Evolutionary conservation across 177 flowering plant genomes (phyloP), one percentile per base, ranked within the genome.

Genomic region (Vitis hybrid): DNA sequence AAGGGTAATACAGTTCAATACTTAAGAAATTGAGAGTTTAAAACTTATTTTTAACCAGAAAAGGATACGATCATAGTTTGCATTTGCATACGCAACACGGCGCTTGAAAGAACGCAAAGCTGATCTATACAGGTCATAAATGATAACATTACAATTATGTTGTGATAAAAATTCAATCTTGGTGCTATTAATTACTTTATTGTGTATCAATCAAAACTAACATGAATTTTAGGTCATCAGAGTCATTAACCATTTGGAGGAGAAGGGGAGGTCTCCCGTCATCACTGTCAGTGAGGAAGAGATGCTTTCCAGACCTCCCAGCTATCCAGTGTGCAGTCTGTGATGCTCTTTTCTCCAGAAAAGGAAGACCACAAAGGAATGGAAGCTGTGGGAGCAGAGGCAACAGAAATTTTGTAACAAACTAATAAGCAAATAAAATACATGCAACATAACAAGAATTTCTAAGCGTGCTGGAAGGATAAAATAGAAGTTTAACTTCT

Each of bases 21-120:
- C 10, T 39, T 26, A 15, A 60, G 22, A 55, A 72, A 72, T 59
- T 53, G 22, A 71, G 11, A 71, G 55, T 39, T 18, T 19, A 59
- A 66, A 80, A 63, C 29, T 0, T 22, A 58, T n/a, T 13, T 15
- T 19, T 22, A 62, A 69, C 16, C 13, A 51, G 14, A 68, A 77
- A 79, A 87, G 92, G 97, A 92, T 96, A 96, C 98, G 87, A 72
- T 96, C 99, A 82, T 77, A 88, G 69, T 87, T 85, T 26, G 85
- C 94, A 83, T 96, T 96, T 16, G 99, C 97, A 88, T 93, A 96
- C 55, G 88, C 95, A 72, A 91, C 93, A 69, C 99, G 92, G 1
- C 97, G 93, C 76, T 87, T 89, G 78, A 95, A 95, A 70, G 94
- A 86, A 55, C 87, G 83, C 59, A 95, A 82, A 74, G 92, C 98